A percentile compares a stretch with the other conserved stretches of the same genome.
These are phyloP conservation scores for Colletotrichum tofieldiae DNA, from an alignment of 2,329 filamentous ascomycete species.

Conservation along the genomic window DNA sequence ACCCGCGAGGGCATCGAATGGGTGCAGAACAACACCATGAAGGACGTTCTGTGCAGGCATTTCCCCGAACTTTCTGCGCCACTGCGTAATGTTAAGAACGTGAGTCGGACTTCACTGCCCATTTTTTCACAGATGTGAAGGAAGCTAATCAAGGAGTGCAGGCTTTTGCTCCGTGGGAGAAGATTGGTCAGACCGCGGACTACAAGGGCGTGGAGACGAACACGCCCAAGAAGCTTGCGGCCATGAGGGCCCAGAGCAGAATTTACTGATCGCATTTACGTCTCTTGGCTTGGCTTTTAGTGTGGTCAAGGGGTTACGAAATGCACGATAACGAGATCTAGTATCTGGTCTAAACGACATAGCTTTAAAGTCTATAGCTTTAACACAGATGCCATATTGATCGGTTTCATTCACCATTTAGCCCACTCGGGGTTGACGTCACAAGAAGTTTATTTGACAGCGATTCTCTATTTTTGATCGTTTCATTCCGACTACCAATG, in stretches of 20 bases:
- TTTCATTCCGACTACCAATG: too few species aligned
- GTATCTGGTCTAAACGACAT: background rate
- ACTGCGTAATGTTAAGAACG: background rate
- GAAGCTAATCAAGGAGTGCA: too few species aligned
- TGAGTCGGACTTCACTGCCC: background rate
- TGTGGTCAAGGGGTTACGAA: background rate
- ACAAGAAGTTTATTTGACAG: too few species aligned
- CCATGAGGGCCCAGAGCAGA: too few species aligned
- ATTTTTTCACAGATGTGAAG: too few species aligned
- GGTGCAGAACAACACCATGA: slow-evolving; percentile 60
- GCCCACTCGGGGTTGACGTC: background rate
- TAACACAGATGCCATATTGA: background rate
- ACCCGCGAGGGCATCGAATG: slow-evolving; percentile 58
- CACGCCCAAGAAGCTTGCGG: background rate
- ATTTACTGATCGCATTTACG: too few species aligned
- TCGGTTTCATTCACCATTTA: background rate
- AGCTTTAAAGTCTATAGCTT: background rate
- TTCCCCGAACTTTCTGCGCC: slow-evolving; percentile 55
- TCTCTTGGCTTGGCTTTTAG: background rate
- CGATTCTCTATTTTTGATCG: too few species aligned
- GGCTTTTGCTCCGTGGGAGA: too few species aligned
- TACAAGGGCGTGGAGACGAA: background rate
- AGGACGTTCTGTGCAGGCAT: slow-evolving; percentile 59
- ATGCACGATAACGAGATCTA: fast-evolving
- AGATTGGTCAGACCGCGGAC: background rate